These are phyloP conservation scores for Tremellales sp. DNA, from an alignment of 1,284 basidiomycete genomes.

Conservation along the genomic window DNA sequence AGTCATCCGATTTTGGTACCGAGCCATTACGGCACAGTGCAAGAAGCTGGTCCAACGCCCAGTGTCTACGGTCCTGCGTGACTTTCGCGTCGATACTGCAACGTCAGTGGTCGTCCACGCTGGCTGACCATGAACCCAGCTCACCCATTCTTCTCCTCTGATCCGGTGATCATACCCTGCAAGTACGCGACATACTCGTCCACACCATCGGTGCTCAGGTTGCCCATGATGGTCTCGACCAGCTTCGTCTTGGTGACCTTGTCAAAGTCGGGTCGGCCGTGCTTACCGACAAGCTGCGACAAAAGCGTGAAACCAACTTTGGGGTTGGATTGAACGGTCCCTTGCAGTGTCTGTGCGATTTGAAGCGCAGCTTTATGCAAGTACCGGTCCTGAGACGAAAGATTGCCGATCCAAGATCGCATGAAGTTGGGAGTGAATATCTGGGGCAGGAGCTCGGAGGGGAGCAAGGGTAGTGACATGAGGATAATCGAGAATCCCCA, in stretches of 20 bases:
- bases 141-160: slow-evolving; percentile 50
- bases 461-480: slow-evolving; percentile 68
- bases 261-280: slow-evolving; percentile 87
- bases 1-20: slow-evolving; percentile 75
- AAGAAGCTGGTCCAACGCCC: slow-evolving; percentile 84
- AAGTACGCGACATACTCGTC: slow-evolving; percentile 72
- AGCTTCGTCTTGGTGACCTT: slow-evolving; percentile 89
- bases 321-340: slow-evolving; percentile 70
- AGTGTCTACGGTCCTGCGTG: slow-evolving; percentile 54
- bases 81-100: slow-evolving; percentile 30
- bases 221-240: slow-evolving; percentile 75
- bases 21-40: slow-evolving; percentile 72
- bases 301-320: slow-evolving; percentile 79
- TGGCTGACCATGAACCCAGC: slow-evolving; percentile 6
- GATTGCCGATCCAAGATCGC: slow-evolving; percentile 93
- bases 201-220: slow-evolving; percentile 71
- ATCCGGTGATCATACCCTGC: slow-evolving; percentile 58
- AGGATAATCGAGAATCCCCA: slow-evolving; percentile 94
- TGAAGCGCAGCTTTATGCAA: slow-evolving; percentile 81
- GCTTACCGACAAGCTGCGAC: slow-evolving; percentile 76
- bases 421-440: slow-evolving; percentile 94
- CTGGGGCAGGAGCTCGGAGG: slow-evolving; percentile 66
- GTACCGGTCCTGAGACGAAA: slow-evolving; percentile 79
- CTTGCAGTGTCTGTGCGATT: slow-evolving; percentile 71
- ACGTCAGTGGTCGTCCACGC: not conserved